These are phyloP conservation scores for Penicillium canescens DNA, from an alignment of 495 filamentous ascomycete genomes.

Conservation along the genomic window DNA sequence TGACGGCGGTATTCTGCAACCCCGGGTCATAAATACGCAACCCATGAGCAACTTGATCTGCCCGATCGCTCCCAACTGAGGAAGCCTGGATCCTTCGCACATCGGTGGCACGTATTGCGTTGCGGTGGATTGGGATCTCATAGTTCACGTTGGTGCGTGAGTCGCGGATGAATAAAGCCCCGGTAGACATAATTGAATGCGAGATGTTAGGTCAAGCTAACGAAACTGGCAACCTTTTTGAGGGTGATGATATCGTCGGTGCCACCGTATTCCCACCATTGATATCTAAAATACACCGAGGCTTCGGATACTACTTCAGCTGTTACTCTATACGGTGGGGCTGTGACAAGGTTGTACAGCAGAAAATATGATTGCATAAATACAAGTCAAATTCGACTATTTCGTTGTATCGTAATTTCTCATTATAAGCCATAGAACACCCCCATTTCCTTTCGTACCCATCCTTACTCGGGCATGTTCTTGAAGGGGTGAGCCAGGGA, in stretches of 20 bases:
- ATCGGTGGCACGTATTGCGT: constrained; percentile 49
- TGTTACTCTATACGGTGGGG: background rate
- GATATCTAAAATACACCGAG: no score
- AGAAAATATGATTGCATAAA: background rate
- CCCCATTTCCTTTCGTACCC: background rate
- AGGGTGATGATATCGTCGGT: no score
- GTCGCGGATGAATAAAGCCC: constrained; percentile 42
- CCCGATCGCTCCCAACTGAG: constrained; percentile 12
- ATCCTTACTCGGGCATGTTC: constrained; percentile 58
- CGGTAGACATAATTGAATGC: constrained; percentile 29
- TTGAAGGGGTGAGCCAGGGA: constrained; percentile 58
- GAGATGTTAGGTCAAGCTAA: no score
- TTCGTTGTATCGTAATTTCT: constrained; percentile 11
- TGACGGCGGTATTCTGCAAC: constrained; percentile 54
- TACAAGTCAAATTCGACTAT: constrained; percentile 3
- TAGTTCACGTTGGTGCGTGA: constrained; percentile 51
- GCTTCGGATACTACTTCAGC: background rate
- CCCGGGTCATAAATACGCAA: constrained; percentile 55
- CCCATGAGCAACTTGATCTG: constrained; percentile 31
- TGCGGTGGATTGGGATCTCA: constrained; percentile 50
- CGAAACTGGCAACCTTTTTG: no score
- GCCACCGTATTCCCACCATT: no score
- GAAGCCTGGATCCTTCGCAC: constrained; percentile 46
- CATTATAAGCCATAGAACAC: background rate
- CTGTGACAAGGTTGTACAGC: background rate